phyloP scores from a whole-genome alignment of 441 rosid genomes.

The Macaranga tanarius region DNA sequence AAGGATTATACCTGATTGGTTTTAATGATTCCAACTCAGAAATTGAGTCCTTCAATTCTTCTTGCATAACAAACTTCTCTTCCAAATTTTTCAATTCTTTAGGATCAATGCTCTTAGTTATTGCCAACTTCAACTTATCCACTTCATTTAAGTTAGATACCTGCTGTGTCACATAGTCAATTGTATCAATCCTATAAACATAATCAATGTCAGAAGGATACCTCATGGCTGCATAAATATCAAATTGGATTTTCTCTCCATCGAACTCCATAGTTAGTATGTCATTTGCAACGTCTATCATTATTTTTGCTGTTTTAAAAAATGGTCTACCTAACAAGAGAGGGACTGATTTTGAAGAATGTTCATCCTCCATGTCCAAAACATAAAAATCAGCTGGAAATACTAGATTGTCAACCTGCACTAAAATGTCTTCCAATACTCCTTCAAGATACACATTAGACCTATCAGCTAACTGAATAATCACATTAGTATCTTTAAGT shows the following conservation, averaged over 20 bases:
- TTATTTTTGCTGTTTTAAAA: not conserved
- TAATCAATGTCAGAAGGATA: not conserved
- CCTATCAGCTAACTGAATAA: not conserved
- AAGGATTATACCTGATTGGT: too few relatives aligned
- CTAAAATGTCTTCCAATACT: not conserved
- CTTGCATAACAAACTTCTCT: not conserved
- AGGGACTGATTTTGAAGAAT: not conserved
- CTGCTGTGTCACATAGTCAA: not conserved
- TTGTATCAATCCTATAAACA: not conserved
- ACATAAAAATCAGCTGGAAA: not conserved
- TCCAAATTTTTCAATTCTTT: not conserved
- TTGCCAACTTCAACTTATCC: not conserved
- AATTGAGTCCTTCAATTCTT: not conserved
- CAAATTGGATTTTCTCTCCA: not conserved
- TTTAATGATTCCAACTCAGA: not conserved
- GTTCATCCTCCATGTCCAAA: not conserved
- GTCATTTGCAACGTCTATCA: too few relatives aligned
- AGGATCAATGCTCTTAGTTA: not conserved
- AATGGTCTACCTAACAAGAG: too few relatives aligned
- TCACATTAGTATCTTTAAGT: too few relatives aligned
- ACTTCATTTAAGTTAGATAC: not conserved
- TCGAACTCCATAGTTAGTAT: not conserved
- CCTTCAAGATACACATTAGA: not conserved
- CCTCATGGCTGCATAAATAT: not conserved
- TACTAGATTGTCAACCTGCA: too few relatives aligned